Base-by-base conservation (phyloP, 2,329 filamentous ascomycete genomes). In the Huntiella bhutanensis region DNA sequence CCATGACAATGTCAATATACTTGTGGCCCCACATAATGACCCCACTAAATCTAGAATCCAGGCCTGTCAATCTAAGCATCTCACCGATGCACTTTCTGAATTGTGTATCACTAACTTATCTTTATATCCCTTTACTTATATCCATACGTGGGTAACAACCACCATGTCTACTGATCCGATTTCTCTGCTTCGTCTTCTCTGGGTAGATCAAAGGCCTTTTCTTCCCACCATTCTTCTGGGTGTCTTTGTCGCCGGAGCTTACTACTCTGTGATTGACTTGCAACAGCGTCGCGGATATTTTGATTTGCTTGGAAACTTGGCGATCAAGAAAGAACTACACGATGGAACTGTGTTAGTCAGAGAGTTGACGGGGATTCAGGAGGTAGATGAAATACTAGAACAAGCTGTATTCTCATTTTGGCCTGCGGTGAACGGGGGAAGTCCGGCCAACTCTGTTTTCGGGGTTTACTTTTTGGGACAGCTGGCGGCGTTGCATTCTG, bases 401-500 rank as follows among this genome's bases (percentile, higher is more conserved):
- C 45, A 51, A 43, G 41, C 52, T 7, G 48, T 55, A 10, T 36
- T 42, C 4, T 51, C 53, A 33, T 54, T 53, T 39, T 52, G 52
- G 39, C 51, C 53, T 2, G 41, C 48, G 17, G 45, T 52, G 7
- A 45, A 35, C 7, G 53, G 52, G 4, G 47, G 48, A 16, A 46
- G 41, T 7, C 51, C 51, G 0, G 40, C 43, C 1, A 36, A 54
- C 15, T 49, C 51, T 2, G 13, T 56, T 2, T 55, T 55, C 33
- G 48, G 49, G 2, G 17, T 51, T 12, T 55, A 54, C 34, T 52
- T 54, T 40, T 40, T 44, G 3, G 52, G 53, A 7, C 55, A 56
- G 48, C 8, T 53, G 2, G 5, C 54, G 17, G 46, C 54, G 11
- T 22, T 55, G 42, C 51, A 55, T 12, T 36, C 48, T 2, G 33